Evolutionary conservation across 2,329 filamentous ascomycete genomes (phyloP), one percentile per base, ranked within the genome.

Genomic region (Fusarium algeriense): DNA sequence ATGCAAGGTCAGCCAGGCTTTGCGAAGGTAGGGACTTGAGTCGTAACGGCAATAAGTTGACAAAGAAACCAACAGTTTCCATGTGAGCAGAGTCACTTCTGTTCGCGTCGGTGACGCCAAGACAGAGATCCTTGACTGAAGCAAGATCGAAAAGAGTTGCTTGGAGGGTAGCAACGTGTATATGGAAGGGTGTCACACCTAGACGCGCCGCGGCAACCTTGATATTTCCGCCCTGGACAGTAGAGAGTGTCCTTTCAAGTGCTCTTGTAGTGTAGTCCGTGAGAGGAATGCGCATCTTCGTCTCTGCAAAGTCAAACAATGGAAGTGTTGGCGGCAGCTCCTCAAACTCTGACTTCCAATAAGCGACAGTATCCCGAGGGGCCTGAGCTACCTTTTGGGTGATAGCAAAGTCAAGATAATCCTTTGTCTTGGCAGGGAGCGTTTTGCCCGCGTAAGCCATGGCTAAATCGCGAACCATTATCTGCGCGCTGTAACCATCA

Each of bases 81-180:
- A 55, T 40, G 11, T 54, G 30, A 13, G 62, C n/a, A 7, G 43
- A 52, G 8, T 70, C 46, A 15, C 43, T 48, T n/a, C 54, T 58
- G 26, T 70, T 70, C 6, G 59, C 64, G 30, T 70, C 67, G 4
- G 67, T 62, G 3, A 68, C 53, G 10, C 64, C 64, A 32, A 70
- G 61, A 7, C 50, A 60, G 19, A 68, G 23, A 37, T 70, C 67
- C 3, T 55, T 44, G 19, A n/a, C 37, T 8, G 59, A 53, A 9
- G 46, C 23, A 1, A 60, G 50, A 9, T 60, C 46, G 19, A 34
- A 68, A 20, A 70, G 55, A 5, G 68, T 46, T 5, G 43, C 53
- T n/a, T 67, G 45, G 14, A 70, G 62, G 1, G 40, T 43, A 2
- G 37, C 50, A 12, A 68, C 45, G 13, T 70, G 48, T n/a, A 70